A percentile compares a stretch with the other conserved stretches of the same genome.
phyloP scores from a whole-genome alignment of 2,329 filamentous ascomycete genomes.

The Sclerotinia borealis region DNA sequence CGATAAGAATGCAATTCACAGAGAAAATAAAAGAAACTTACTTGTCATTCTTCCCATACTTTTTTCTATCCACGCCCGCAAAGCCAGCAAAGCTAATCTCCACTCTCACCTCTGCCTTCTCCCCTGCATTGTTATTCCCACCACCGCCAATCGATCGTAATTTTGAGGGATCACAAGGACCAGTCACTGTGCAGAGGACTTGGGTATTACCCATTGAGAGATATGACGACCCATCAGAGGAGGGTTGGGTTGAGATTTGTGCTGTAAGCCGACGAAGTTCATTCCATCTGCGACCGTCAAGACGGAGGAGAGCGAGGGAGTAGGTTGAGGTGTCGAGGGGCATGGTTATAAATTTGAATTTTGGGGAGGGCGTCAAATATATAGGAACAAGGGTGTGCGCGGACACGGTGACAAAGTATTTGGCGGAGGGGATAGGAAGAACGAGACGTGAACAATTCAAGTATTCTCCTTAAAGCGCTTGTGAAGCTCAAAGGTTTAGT shows the following conservation, averaged over 20 bases:
- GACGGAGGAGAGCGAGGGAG: slow-evolving; percentile 73
- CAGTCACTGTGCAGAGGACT: slow-evolving; percentile 86
- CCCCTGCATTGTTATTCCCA: slow-evolving; percentile 32
- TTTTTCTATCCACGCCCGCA: slow-evolving; percentile 78
- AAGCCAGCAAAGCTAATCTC: slow-evolving; percentile 85
- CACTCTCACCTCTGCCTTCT: slow-evolving; percentile 66
- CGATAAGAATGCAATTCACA: too few relatives aligned
- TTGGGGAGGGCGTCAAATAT: not conserved
- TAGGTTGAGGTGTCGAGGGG: slow-evolving; percentile 93
- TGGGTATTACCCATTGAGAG: slow-evolving; percentile 97
- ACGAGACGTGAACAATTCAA: not conserved
- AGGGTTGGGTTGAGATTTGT: slow-evolving; percentile 85
- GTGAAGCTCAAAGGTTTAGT: not conserved
- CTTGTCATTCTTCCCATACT: slow-evolving; percentile 71
- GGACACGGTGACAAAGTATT: not conserved
- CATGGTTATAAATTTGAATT: slow-evolving; percentile 40
- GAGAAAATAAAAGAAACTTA: slow-evolving; percentile 37
- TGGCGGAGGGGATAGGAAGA: not conserved
- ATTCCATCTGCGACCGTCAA: slow-evolving; percentile 90
- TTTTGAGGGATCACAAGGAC: slow-evolving; percentile 62
- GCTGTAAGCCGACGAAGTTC: slow-evolving; percentile 84
- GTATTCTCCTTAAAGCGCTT: not conserved
- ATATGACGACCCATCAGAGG: slow-evolving; percentile 88
- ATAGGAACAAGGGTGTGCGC: not conserved
- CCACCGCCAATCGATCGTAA: slow-evolving; percentile 37